Conservation (phyloP, 2,329 filamentous ascomycete genomes). For the Aspergillus quadricinctus region DNA sequence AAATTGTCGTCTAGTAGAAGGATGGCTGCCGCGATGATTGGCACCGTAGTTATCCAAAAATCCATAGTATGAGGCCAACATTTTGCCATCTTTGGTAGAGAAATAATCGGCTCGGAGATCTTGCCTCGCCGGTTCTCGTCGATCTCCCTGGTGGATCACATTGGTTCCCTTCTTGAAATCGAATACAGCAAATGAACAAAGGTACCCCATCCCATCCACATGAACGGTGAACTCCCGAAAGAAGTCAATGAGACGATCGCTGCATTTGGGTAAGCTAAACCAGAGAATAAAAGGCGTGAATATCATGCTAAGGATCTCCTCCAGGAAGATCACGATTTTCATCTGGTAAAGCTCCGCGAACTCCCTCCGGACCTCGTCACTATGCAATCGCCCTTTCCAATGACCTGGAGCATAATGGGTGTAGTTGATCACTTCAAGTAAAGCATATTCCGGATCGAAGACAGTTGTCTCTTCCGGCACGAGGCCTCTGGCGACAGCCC, state of each 20-base stretch:
- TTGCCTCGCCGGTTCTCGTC: slow-evolving; percentile 32
- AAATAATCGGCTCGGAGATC: slow-evolving; percentile 89
- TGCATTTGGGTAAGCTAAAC: slow-evolving; percentile 79
- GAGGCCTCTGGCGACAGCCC: slow-evolving; percentile 75
- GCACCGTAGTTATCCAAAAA: slow-evolving; percentile 89
- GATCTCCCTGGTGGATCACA: slow-evolving; percentile 44
- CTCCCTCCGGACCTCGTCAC: slow-evolving; percentile 85
- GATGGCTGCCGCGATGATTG: slow-evolving; percentile 62
- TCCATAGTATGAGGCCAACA: slow-evolving; percentile 94
- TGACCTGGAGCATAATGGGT: slow-evolving; percentile 87
- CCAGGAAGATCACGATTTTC: slow-evolving; percentile 84
- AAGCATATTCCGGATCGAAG: slow-evolving; percentile 85
- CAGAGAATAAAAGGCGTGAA: slow-evolving; percentile 87
- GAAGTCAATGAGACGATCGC: slow-evolving; percentile 92
- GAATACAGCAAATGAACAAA: slow-evolving; percentile 96
- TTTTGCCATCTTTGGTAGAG: slow-evolving; percentile 91
- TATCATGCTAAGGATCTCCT: slow-evolving; percentile 88
- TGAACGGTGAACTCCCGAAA: slow-evolving; percentile 97
- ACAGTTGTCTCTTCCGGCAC: slow-evolving; percentile 84
- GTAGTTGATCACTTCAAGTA: slow-evolving; percentile 84
- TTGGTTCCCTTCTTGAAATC: slow-evolving; percentile 83
- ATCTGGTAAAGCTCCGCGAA: slow-evolving; percentile 89
- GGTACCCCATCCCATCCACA: slow-evolving; percentile 90
- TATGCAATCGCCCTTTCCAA: slow-evolving; percentile 88
- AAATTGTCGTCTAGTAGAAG: slow-evolving; percentile 51